Evolutionary conservation across 2,329 filamentous ascomycete genomes (phyloP).

Genomic region (Penicillium sp.): DNA sequence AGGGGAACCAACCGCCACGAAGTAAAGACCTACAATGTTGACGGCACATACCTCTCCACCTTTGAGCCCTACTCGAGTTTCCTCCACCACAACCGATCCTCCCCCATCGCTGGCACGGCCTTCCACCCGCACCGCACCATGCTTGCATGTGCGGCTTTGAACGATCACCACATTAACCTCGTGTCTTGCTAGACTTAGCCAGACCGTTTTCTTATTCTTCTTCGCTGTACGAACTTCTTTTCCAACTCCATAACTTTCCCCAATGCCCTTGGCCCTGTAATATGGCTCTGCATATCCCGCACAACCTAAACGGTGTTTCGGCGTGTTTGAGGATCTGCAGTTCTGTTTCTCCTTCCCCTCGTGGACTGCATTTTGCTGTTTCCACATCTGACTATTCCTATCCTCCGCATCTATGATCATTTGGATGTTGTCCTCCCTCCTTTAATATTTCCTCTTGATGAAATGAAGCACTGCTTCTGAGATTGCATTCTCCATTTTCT

Average conservation of each 20-base stretch:
- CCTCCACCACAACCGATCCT: slow-evolving; percentile 75
- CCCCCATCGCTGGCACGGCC: slow-evolving; percentile 83
- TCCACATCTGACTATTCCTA: background rate
- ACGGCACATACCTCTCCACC: slow-evolving; percentile 75
- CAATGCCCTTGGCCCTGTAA: slow-evolving; percentile 10
- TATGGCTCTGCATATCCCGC: slow-evolving; percentile 16
- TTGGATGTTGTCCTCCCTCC: background rate
- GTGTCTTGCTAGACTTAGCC: slow-evolving; percentile 64
- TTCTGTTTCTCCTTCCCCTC: slow-evolving; percentile 1
- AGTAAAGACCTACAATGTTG: slow-evolving; percentile 91
- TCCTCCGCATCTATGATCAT: background rate
- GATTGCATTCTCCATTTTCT: background rate
- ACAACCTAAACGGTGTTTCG: slow-evolving; percentile 19
- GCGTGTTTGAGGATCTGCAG: slow-evolving; percentile 6
- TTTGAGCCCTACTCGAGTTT: slow-evolving; percentile 91
- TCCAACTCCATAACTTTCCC: background rate
- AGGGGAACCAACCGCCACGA: slow-evolving; percentile 86
- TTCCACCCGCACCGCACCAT: slow-evolving; percentile 96
- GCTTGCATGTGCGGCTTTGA: slow-evolving; percentile 81
- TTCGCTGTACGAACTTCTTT: slow-evolving; percentile 2
- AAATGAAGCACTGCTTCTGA: slow-evolving; percentile 2
- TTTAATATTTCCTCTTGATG: background rate
- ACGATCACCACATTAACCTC: slow-evolving; percentile 88
- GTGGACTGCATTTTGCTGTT: background rate
- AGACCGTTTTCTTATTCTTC: background rate